Evolutionary conservation across 2,329 filamentous ascomycete genomes (phyloP).

Genomic region (Scytalidium sp.): DNA sequence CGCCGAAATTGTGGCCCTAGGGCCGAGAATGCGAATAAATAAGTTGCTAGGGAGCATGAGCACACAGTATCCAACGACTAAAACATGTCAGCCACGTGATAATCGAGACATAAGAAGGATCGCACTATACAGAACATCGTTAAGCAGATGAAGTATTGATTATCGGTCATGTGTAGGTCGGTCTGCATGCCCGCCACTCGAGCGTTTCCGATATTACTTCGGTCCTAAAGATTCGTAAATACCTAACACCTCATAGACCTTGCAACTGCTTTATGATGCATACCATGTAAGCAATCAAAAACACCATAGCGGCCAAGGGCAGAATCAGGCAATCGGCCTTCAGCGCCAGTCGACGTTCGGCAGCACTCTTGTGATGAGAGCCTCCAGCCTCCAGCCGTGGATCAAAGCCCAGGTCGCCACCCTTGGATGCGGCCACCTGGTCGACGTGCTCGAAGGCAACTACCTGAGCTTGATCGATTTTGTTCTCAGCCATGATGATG

Average conservation of each 20-base stretch:
- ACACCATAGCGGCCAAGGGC: background rate
- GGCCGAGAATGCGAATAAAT: background rate
- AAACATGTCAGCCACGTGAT: background rate
- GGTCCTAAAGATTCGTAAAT: background rate
- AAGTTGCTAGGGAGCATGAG: background rate
- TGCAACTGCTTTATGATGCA: background rate
- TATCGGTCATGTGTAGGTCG: background rate
- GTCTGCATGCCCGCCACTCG: conserved; percentile 2
- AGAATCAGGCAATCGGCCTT: background rate
- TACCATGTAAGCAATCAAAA: background rate
- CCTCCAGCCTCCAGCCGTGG: background rate
- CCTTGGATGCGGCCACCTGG: background rate
- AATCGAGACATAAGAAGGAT: background rate
- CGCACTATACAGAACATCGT: background rate
- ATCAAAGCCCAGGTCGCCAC: background rate
- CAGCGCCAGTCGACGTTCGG: background rate
- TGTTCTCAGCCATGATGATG: background rate
- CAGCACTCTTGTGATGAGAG: background rate
- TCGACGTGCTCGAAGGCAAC: background rate
- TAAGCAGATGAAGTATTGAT: background rate
- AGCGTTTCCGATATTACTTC: conserved; percentile 4
- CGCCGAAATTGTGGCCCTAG: background rate
- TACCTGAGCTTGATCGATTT: background rate
- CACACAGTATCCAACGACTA: background rate
- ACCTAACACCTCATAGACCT: no score